Base-by-base conservation (phyloP, 2,329 filamentous ascomycete species). In the Cercospora sp. region DNA sequence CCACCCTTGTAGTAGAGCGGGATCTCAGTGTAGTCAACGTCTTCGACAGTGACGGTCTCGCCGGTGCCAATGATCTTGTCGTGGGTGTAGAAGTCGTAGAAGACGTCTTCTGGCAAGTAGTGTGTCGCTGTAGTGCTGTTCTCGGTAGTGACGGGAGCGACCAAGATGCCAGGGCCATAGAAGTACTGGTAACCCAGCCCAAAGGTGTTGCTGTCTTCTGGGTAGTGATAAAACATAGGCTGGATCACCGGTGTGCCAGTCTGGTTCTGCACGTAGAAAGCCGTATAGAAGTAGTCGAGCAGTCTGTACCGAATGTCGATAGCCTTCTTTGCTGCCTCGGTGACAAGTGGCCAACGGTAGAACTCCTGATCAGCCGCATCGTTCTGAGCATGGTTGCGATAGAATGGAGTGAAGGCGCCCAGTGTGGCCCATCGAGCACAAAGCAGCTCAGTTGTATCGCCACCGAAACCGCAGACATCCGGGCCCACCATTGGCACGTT, bases 211-310 rank as follows among this genome's bases (percentile, higher is more conserved):
- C 76, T 59, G 70, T 89, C 87, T 13, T 80, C 71, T 0, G 87
- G 91, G 76, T 93, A 94, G 30, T 87, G 76, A 81, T 89, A 94
- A 80, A 91, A 92, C 66, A 93, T 79, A 0, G 91, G 91, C 73
- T 88, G 88, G 65, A 93, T 81, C 70, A 89, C 82, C 0, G 91
- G 90, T 1, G 84, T 85, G 37, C 91, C 91, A 53, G 85, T 85
- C 18, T 82, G 74, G 32, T 83, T 85, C 77, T 91, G 86, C 66
- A 81, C 80, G 76, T 89, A 82, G 72, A 93, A 83, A 0, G 88
- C 87, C 1, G 91, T 93, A 82, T 94, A 94, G 68, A 92, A 84
- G 80, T 94, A 94, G 74, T 93, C 91, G 12, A 94, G 83, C n/a
- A 94, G 82, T 34, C 86, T 85, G 81, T 94, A 94, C n/a, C 91